Evolutionary conservation across 306 rosid genomes (phyloP), one percentile per base, ranked within the genome.

Genomic region (Mimosa pudica): DNA sequence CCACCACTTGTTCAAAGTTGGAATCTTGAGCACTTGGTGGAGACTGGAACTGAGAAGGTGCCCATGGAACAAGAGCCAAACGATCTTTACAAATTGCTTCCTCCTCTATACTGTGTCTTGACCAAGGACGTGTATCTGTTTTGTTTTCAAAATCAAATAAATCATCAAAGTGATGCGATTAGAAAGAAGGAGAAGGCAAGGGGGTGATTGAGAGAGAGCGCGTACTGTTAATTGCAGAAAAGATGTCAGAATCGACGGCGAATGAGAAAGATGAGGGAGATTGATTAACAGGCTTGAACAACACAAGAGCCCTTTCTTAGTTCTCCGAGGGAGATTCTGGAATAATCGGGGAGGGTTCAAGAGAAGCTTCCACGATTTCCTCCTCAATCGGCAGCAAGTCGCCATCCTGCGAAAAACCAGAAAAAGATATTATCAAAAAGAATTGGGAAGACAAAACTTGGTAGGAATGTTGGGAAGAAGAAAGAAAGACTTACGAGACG

Each of bases 271-370:
- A 17, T 41, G 71, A 67, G 17, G 71, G 71, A 14, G 32, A 20
- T 1, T 5, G 7, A 30, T 44, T 42, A 18, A 68, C 4, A 0
- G 97, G 95, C 38, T 84, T 91, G 87, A 92, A 92, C 32, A 89
- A 86, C 38, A 94, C 91, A 75, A 92, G 84, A 68, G 98, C 97
- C 61, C 86, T 94, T 65, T 94, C 93, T 1, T 86, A 67, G 48
- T 89, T 84, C 7, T 42, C 73, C 17, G 52, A n/a, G 13, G 71
- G 49, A 3, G 3, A 38, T 66, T 66, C 72, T 8, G 47, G 35
- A 42, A 42, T 42, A 4, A 68, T 44, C 11, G 73, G 4, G 42
- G 72, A 6, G 42, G 72, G 33, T 42, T 42, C 49, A 9, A 16
- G 45, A 8, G 49, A 2, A 41, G 6, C 71, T 38, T 68, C 17